These are phyloP conservation scores for Flaveria floridana DNA, from an alignment of 140 eudicot genomes.

Conservation along the genomic window DNA sequence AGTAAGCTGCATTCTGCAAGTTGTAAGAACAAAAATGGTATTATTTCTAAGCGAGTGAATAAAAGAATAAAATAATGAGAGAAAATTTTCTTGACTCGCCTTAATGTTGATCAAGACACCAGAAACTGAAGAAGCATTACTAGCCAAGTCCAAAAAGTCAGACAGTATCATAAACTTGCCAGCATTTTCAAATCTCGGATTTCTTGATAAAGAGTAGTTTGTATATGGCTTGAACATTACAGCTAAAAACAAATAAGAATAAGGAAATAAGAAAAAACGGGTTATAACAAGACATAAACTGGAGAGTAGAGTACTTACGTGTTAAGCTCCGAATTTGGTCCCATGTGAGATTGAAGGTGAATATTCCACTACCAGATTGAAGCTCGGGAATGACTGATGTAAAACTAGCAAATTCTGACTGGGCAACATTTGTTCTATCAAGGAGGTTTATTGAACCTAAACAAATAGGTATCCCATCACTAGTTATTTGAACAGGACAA, in stretches of 20 bases:
- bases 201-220: conserved; percentile 41
- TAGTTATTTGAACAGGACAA: conserved; percentile 84
- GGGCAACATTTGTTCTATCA: conserved; percentile 54
- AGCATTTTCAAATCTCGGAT: conserved; percentile 45
- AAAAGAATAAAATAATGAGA: not conserved
- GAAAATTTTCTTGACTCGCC: conserved; percentile 44
- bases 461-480: conserved; percentile 78
- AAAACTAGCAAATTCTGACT: conserved; percentile 23
- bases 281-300: not conserved
- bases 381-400: conserved; percentile 40
- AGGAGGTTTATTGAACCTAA: conserved; percentile 73
- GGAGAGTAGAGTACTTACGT: conserved; percentile 35
- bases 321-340: conserved; percentile 48
- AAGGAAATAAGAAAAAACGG: not conserved
- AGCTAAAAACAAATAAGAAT: conserved; percentile 46
- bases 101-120: conserved; percentile 76
- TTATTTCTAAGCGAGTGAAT: not conserved
- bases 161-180: conserved; percentile 49
- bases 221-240: conserved; percentile 38
- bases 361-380: conserved; percentile 46
- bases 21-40: conserved; percentile 4
- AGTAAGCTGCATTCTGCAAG: conserved; percentile 71
- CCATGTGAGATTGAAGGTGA: conserved; percentile 72
- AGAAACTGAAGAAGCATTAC: conserved; percentile 61
- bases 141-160: conserved; percentile 55